Base-by-base conservation (phyloP, 176 grass and related monocot species). In the Carex littledalei region DNA sequence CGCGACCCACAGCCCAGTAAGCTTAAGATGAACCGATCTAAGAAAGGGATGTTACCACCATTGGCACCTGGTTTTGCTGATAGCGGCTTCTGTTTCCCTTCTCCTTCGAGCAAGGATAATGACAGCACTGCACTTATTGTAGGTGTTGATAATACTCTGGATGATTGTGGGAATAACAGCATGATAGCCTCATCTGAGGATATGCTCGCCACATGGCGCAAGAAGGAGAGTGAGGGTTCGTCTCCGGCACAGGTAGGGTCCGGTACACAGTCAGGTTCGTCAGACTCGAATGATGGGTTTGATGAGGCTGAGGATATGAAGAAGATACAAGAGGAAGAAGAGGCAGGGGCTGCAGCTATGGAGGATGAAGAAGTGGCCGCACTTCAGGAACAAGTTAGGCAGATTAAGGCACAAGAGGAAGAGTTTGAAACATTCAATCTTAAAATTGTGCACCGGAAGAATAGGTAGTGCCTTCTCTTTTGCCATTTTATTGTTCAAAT, bases 341-440 rank as follows among this genome's bases (percentile, higher is more conserved):
- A 95, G 61, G 89, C 94, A 37, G 85, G 88, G 29, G 90, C 74
- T 56, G 90, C 90, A 83, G 90, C 88, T 11, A 88, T 99, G 47
- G 97, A 99, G 84, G 91, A 95, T 74, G 97, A 99, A 86, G 97
- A 99, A 94, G 87, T 87, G 72, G 91, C 91, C 54, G 97, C 90
- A 76, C 92, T 99, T 88, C 97, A 99, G 88, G 93, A 99, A 85
- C 97, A 99, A 91, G 81, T 99, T 56, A 95, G 91, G 81, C 97
- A 99, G 85, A 95, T 99, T 87, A 99, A 92, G 81, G 87, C 84
- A 8, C 97, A 99, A 81, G 97, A 95, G 79, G 97, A 99, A 81
- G 97, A 99, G 68, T 99, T 99, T 87, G 93, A 99, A 86, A 99
- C 88, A 26, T 99, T 99, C 81, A 90, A 95, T 87, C 88, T 99